These are phyloP conservation scores for Penicillium sp. DNA, from an alignment of 2,329 filamentous ascomycete species.

Conservation along the genomic window DNA sequence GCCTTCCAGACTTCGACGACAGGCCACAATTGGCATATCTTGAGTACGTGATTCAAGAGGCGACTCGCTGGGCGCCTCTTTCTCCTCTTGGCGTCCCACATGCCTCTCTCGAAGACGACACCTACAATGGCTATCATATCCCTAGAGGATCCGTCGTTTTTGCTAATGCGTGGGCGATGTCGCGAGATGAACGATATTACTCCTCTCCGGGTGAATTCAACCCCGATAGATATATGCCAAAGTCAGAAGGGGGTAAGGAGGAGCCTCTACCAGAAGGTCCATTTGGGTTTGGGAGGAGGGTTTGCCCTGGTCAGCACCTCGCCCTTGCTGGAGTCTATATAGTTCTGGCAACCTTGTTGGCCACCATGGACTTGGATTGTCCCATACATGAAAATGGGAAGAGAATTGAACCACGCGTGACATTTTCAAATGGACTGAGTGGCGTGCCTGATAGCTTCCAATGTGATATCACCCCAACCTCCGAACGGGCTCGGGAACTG, in stretches of 20 bases:
- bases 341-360: background rate
- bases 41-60: background rate
- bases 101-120: constrained; percentile 1
- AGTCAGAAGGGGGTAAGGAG: background rate
- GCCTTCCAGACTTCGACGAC: background rate
- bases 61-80: constrained; percentile 1
- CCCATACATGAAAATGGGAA: background rate
- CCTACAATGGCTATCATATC: background rate
- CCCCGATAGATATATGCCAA: background rate
- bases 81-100: background rate
- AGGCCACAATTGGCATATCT: background rate
- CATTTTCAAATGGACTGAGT: background rate
- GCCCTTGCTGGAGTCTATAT: constrained; percentile 1
- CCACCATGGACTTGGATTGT: background rate
- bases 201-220: background rate
- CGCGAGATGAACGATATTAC: background rate
- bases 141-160: background rate
- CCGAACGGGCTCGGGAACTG: background rate
- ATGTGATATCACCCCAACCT: background rate
- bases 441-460: constrained; percentile 1
- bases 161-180: constrained; percentile 2
- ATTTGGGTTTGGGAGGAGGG: constrained; percentile 1
- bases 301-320: background rate
- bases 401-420: background rate
- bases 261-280: constrained; percentile 2